Conservation (phyloP, 192 early-diverging fungal species). For the Backusella liffmaniae region DNA sequence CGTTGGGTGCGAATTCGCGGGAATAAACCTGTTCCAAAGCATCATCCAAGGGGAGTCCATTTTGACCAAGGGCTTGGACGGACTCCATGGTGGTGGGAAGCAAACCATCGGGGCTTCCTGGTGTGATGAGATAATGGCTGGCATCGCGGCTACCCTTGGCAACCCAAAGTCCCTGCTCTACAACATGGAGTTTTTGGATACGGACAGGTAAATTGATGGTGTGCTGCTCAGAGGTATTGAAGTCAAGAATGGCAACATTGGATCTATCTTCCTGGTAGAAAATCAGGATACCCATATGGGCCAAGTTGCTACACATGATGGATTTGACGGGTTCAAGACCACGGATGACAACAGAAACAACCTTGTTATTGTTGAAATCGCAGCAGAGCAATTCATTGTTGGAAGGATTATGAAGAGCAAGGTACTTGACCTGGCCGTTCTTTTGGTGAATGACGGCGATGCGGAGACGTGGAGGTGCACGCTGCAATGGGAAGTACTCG, state of each 20-base stretch:
- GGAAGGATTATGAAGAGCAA: constrained; percentile 60
- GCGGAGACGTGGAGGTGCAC: constrained; percentile 49
- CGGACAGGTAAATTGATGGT: constrained; percentile 49
- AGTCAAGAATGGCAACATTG: constrained; percentile 50
- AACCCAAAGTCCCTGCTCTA: constrained; percentile 49
- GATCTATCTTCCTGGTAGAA: constrained; percentile 56
- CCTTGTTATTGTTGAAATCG: constrained; percentile 49
- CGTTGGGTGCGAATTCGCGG: constrained; percentile 1
- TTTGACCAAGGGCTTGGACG: constrained; percentile 24
- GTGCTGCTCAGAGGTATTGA: constrained; percentile 50
- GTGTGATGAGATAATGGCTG: constrained; percentile 37
- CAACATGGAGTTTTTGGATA: constrained; percentile 38
- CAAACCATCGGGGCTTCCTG: neutral
- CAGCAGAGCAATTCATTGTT: constrained; percentile 57
- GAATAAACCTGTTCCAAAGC: constrained; percentile 1
- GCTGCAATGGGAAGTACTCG: constrained; percentile 69
- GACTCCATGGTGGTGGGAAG: constrained; percentile 21
- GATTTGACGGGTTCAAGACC: constrained; percentile 44
- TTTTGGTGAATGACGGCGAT: constrained; percentile 41
- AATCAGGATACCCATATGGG: constrained; percentile 36
- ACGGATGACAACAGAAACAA: constrained; percentile 43
- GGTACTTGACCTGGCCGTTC: constrained; percentile 32
- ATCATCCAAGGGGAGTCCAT: constrained; percentile 12
- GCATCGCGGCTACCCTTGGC: constrained; percentile 42
- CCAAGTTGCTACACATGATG: constrained; percentile 44